Evolutionary conservation across 441 rosid genomes (phyloP), one percentile per base, ranked within the genome.

Genomic region (Populus hybrid): DNA sequence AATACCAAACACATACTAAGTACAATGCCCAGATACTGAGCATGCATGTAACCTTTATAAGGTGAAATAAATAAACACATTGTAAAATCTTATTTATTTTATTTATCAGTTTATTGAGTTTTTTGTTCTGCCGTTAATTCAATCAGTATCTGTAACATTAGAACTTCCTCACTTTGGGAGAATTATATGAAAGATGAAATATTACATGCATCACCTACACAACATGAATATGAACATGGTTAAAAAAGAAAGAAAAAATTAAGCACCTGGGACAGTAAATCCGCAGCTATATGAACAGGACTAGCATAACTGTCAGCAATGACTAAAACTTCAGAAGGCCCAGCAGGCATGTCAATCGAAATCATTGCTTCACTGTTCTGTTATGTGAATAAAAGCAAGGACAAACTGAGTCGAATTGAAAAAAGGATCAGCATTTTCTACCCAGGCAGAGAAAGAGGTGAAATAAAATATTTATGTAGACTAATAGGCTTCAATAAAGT

Each of bases 361-460:
- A 94, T 84, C 98, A 95, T 92, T 81, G 98, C 99, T 84, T 94
- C 98, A 73, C 97, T 95, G 81, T 94, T 95, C 98, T 95, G 93
- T 73, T 69, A 59, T 46, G 79, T 69, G n/a, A 46, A 76, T 7
- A 75, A 61, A 42, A 78, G 50, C 11, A 50, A 50, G 26, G 7
- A 70, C 75, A 2, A 75, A 6, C 10, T 53, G 61, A 50, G 61
- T 70, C 24, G 75, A 78, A 76, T 12, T 61, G 65, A 3, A 7
- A 24, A 77, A 35, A 63, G 32, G 32, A 63, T 28, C 69, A 28
- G 64, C 14, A 75, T 32, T 68, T 59, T 38, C 53, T 8, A 21
- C 7, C n/a, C 6, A 76, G 23, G 16, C 9, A 23, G 40, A 42
- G 8, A 21, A 18, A 67, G 23, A 65, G 46, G 9, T 2, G 61